phyloP scores from a whole-genome alignment of 2,329 filamentous ascomycete species.

The Neonectria faginata region DNA sequence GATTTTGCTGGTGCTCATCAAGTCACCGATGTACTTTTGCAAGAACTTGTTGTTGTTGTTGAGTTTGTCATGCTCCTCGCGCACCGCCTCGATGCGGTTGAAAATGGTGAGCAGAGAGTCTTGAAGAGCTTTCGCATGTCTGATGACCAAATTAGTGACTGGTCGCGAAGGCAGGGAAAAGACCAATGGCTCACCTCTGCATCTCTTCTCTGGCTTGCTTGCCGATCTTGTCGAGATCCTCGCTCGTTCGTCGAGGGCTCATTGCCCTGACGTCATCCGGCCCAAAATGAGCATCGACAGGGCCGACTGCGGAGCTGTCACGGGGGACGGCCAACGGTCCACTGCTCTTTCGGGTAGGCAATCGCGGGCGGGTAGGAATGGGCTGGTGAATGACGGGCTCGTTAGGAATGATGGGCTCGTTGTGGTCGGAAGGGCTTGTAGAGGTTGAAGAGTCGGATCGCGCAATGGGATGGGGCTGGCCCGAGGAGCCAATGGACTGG shows the following conservation, averaged over 20 bases:
- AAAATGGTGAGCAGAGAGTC: constrained; percentile 90
- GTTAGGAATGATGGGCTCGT: constrained; percentile 57
- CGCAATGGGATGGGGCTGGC: constrained; percentile 50
- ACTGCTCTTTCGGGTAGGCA: constrained; percentile 81
- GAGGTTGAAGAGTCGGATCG: constrained; percentile 54
- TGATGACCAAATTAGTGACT: constrained; percentile 52
- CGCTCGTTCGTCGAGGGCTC: constrained; percentile 91
- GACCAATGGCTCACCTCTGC: constrained; percentile 59
- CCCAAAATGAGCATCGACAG: constrained; percentile 80
- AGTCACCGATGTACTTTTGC: constrained; percentile 96
- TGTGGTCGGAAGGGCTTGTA: constrained; percentile 50
- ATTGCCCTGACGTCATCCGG: constrained; percentile 92
- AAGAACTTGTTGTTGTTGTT: constrained; percentile 97
- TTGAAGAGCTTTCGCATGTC: constrained; percentile 89
- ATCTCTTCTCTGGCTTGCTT: constrained; percentile 80
- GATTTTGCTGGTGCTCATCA: constrained; percentile 88
- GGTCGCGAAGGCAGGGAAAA: constrained; percentile 13
- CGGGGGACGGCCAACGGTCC: constrained; percentile 85
- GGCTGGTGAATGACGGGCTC: constrained; percentile 61
- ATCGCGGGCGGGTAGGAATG: constrained; percentile 70
- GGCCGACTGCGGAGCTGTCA: constrained; percentile 78
- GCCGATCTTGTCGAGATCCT: constrained; percentile 89
- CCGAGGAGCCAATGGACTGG: constrained; percentile 39
- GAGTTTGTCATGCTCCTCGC: constrained; percentile 94
- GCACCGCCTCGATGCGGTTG: constrained; percentile 93